These are phyloP conservation scores for Cyberlindnera maritima DNA, from an alignment of 805 yeast species.

Conservation along the genomic window DNA sequence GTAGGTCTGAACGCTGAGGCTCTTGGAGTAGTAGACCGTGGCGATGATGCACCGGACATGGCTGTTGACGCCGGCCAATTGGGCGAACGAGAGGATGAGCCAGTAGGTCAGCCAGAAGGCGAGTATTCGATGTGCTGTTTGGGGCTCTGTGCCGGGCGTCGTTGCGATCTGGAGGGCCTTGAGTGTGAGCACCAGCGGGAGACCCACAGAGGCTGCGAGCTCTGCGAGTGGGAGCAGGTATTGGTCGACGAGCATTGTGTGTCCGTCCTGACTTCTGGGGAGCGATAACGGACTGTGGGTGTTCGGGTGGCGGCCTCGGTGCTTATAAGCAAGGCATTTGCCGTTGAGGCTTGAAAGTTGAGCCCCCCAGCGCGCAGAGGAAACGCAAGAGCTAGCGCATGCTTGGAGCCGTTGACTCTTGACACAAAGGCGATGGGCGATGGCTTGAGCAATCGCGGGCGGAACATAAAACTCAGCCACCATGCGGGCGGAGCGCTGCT, in stretches of 20 bases:
- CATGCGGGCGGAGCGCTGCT: too few species aligned
- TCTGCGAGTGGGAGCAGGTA: conserved; percentile 18
- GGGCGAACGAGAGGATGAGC: conserved; percentile 15
- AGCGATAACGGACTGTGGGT: too few species aligned
- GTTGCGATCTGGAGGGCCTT: conserved; percentile 16
- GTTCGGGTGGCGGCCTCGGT: too few species aligned
- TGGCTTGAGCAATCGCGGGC: background rate
- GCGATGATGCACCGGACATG: conserved; percentile 18
- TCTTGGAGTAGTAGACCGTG: conserved; percentile 11
- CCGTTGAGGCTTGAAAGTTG: too few species aligned
- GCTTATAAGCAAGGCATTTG: too few species aligned
- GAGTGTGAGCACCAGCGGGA: conserved; percentile 23
- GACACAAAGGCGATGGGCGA: background rate
- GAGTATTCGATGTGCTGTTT: conserved; percentile 6
- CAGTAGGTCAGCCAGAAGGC: conserved; percentile 25
- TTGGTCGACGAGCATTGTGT: conserved; percentile 14
- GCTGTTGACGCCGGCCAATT: conserved; percentile 14
- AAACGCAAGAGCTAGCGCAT: too few species aligned
- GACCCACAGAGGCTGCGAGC: background rate
- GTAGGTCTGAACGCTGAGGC: background rate
- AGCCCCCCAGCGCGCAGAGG: too few species aligned
- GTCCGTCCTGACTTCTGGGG: too few species aligned
- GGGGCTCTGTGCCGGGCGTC: background rate
- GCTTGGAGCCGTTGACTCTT: too few species aligned
- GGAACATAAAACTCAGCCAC: background rate